Evolutionary conservation across 768 basidiomycete species (phyloP), one percentile per base, ranked within the genome.

Genomic region (Suillus clintonianus): DNA sequence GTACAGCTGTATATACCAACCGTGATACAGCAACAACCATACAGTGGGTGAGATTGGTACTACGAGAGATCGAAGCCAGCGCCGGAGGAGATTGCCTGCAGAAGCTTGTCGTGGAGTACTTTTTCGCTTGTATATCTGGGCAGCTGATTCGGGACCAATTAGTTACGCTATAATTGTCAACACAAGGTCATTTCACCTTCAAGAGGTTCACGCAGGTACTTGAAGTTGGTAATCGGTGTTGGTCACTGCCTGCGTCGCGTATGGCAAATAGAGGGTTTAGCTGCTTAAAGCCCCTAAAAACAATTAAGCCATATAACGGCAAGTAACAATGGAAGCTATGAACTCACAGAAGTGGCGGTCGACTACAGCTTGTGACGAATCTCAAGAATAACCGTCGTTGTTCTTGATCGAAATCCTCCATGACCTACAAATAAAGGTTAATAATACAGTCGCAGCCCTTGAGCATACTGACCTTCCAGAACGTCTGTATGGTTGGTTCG

Each of bases 1-100:
- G 61, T 68, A 68, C 22, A 39, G 62, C 62, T 54, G 57, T 50
- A 65, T 48, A 43, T 14, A 58, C 24, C 51, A 60, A 42, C 43
- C 54, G 34, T 43, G 37, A 34, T n/a, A 64, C 39, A 34, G 30
- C n/a, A 36, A 58, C 58, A 50, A 39, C 17, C 14, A 32, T 17
- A 41, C 17, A 41, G 34, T 32, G 32, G 19, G 10, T 14, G 24
- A 47, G 59, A 24, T 19, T 17, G 24, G 19, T 39, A 32, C 68
- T 71, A 97, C 11, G 95, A 97, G 57, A 98, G 80, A 78, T 98
- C 96, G 66, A 99, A 99, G 2, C 96, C 96, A 5, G 95, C 93
- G 47, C 89, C 90, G 0, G 94, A 87, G 50, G 83, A 90, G 71
- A 99, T 93, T 1, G 95, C 93, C 70, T 94, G 90, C 6, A 96